Percentiles rank a stretch among this genome's conserved stretches.
phyloP scores from a whole-genome alignment of 306 rosid genomes.

The Trifolium pratense region DNA sequence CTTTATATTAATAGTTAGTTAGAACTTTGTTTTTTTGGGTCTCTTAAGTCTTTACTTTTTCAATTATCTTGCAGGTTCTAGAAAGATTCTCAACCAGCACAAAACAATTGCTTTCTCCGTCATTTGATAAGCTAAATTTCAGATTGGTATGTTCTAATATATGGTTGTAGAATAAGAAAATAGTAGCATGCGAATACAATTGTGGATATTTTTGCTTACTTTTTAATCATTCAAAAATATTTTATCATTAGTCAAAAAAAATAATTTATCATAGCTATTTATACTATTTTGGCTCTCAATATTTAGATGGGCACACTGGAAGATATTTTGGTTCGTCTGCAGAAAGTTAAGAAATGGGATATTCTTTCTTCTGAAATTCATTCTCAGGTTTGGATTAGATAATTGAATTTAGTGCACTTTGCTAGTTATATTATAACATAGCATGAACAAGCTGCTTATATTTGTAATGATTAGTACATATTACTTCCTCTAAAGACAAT shows the following conservation, averaged over 20 bases:
- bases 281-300: slow-evolving; percentile 27
- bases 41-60: slow-evolving; percentile 20
- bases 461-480: slow-evolving; percentile 23
- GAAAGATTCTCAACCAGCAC: slow-evolving; percentile 54
- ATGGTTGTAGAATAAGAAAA: slow-evolving; percentile 32
- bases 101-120: slow-evolving; percentile 64
- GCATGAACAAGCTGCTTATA: slow-evolving; percentile 19
- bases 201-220: slow-evolving; percentile 18
- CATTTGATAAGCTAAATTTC: slow-evolving; percentile 58
- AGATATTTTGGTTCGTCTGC: slow-evolving; percentile 61
- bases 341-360: slow-evolving; percentile 65
- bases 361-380: slow-evolving; percentile 65
- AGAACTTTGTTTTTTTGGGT: slow-evolving; percentile 33
- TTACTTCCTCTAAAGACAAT: slow-evolving; percentile 37
- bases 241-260: too few species aligned
- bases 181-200: slow-evolving; percentile 16
- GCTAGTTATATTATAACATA: slow-evolving; percentile 26
- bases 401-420: slow-evolving; percentile 27
- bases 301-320: slow-evolving; percentile 70
- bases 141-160: slow-evolving; percentile 53
- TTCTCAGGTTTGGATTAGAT: slow-evolving; percentile 68
- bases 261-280: slow-evolving; percentile 27
- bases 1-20: slow-evolving; percentile 30
- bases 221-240: slow-evolving; percentile 19
- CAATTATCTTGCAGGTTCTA: slow-evolving; percentile 63